Percentiles rank a stretch among this genome's conserved stretches.
Conservation (phyloP, 805 yeast genomes). For the Starmerella bacillaris region DNA sequence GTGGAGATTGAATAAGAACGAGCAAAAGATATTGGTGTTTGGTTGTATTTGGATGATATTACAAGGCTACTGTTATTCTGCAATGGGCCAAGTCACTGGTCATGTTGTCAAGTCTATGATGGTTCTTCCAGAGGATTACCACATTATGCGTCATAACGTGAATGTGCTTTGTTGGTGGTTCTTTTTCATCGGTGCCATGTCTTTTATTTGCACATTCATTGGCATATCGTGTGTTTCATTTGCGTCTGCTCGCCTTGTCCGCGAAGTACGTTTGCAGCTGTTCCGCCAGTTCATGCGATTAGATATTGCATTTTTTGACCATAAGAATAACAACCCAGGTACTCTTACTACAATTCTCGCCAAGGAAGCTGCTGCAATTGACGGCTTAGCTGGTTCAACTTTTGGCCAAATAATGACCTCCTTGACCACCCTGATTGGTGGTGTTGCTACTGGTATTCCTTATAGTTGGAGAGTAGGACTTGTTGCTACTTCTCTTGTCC, state of each 20-base stretch:
- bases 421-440: conserved; percentile 24
- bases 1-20: conserved; percentile 17
- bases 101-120: conserved; percentile 22
- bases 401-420: conserved; percentile 26
- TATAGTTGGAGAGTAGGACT: conserved; percentile 27
- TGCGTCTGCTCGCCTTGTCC: conserved; percentile 22
- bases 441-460: conserved; percentile 25
- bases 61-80: conserved; percentile 25
- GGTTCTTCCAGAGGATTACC: conserved; percentile 20
- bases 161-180: conserved; percentile 23
- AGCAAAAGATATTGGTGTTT: conserved; percentile 15
- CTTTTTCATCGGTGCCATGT: conserved; percentile 23
- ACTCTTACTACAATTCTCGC: conserved; percentile 25
- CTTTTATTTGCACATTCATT: conserved; percentile 16
- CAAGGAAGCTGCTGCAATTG: conserved; percentile 26
- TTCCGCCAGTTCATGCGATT: conserved; percentile 23
- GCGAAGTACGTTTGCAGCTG: conserved; percentile 20
- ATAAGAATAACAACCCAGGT: conserved; percentile 25
- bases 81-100: conserved; percentile 25
- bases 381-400: conserved; percentile 28
- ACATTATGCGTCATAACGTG: conserved; percentile 22
- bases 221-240: conserved; percentile 17
- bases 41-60: conserved; percentile 20
- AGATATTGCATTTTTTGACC: conserved; percentile 25
- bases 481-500: conserved; percentile 26